Conservation (phyloP, 2,329 filamentous ascomycete genomes). For the Incumbomyces delicatus region DNA sequence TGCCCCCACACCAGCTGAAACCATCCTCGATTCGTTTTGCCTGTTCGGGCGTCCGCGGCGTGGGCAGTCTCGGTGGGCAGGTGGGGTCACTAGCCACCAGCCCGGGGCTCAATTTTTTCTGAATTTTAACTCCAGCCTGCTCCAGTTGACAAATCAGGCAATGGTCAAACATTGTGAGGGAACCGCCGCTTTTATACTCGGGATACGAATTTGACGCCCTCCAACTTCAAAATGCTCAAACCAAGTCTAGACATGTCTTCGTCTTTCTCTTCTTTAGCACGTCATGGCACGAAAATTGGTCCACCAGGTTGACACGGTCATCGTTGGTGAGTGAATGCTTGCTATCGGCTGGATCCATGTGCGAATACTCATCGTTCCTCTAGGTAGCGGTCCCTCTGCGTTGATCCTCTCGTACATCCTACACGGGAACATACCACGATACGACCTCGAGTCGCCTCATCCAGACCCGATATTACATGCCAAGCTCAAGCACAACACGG, state of each 20-base stretch:
- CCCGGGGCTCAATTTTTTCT: not conserved
- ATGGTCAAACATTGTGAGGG: constrained; percentile 4
- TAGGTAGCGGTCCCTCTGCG: constrained; percentile 53
- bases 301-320: constrained; percentile 23
- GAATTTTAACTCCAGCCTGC: not conserved
- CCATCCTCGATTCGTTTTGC: too few relatives aligned
- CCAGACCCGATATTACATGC: constrained; percentile 47
- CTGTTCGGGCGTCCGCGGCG: too few relatives aligned
- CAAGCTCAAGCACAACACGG: constrained; percentile 40
- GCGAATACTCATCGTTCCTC: not conserved
- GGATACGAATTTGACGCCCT: not conserved
- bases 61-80: too few relatives aligned
- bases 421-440: constrained; percentile 51
- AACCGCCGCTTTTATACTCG: not conserved
- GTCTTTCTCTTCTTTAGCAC: not conserved
- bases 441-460: constrained; percentile 41
- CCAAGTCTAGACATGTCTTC: not conserved
- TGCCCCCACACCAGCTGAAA: too few relatives aligned
- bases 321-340: constrained; percentile 22
- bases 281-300: constrained; percentile 17
- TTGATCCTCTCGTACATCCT: constrained; percentile 54
- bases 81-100: too few relatives aligned
- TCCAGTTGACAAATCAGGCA: constrained; percentile 1
- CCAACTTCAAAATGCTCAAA: not conserved
- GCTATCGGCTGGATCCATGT: too few relatives aligned